A percentile compares a stretch with the other conserved stretches of the same genome.
These are phyloP conservation scores for Pseudohyphozyma bogoriensis DNA, from an alignment of 768 basidiomycete genomes.

Conservation along the genomic window DNA sequence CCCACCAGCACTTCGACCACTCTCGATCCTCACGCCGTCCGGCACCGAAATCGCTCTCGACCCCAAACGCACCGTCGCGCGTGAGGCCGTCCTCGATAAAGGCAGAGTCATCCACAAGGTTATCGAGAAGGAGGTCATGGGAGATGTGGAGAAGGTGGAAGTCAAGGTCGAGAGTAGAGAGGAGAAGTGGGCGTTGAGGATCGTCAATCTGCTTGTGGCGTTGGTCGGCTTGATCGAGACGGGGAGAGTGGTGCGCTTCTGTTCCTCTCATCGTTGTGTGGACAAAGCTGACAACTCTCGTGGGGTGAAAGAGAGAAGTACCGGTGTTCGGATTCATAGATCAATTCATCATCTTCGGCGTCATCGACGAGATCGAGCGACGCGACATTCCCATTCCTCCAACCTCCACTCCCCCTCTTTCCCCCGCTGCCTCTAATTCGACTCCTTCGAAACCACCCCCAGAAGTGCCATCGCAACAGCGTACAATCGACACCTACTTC, in stretches of 20 bases:
- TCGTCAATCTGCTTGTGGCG: conserved; percentile 62
- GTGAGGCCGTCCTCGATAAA: conserved; percentile 47
- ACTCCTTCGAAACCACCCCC: not conserved
- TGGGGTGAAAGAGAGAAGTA: conserved; percentile 52
- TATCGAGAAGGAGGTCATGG: conserved; percentile 58
- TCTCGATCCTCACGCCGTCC: not conserved
- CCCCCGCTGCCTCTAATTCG: not conserved
- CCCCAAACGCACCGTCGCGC: conserved; percentile 51
- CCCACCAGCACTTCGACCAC: conserved; percentile 10
- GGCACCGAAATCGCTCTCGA: conserved; percentile 18
- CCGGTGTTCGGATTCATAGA: conserved; percentile 70
- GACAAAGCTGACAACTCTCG: not conserved
- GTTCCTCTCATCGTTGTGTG: conserved; percentile 11
- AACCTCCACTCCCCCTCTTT: not conserved
- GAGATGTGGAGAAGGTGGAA: conserved; percentile 47
- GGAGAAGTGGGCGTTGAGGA: conserved; percentile 65
- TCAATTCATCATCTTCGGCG: conserved; percentile 55
- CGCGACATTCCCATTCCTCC: conserved; percentile 36
- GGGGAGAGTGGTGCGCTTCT: conserved; percentile 11
- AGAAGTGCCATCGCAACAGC: conserved; percentile 38
- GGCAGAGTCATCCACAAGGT: conserved; percentile 67
- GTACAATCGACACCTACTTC: conserved; percentile 34
- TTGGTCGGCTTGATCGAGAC: conserved; percentile 45
- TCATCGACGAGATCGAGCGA: conserved; percentile 48
- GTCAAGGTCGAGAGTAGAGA: conserved; percentile 51